Evolutionary conservation across 441 rosid genomes (phyloP), one percentile per base, ranked within the genome.

Genomic region (Biscutella laevigata): DNA sequence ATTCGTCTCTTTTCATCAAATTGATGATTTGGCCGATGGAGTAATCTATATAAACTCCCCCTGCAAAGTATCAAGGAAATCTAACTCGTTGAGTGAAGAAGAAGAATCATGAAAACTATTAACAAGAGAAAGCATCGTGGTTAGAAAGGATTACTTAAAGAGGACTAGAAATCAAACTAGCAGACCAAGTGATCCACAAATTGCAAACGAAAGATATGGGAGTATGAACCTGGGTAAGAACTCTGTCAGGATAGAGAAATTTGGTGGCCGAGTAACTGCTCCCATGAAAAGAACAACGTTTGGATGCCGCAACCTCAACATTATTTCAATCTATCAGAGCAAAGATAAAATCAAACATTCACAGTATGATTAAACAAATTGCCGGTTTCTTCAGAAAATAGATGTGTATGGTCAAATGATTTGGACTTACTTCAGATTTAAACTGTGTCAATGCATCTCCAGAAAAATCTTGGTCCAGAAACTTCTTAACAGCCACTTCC

Each of bases 401-500:
- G 16, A 50, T n/a, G 34, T 17, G 30, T 13, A 59, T 6, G 50
- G 39, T 55, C 52, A 40, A 61, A 34, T 54, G 53, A 61, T 52
- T 38, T 1, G 46, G 52, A 34, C 34, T 69, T 66, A 92, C 99
- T 73, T 92, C 99, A 43, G 86, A 75, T 75, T 69, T 88, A 68
- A 92, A 86, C 77, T 92, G 95, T 62, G 77, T 68, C 79, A 92
- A 64, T 54, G 92, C 84, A 62, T 86, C 95, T 12, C 97, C 95
- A 6, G 95, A 81, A 69, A 92, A 79, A 71, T 81, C 99, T 74
- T 92, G 99, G 58, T 86, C 86, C 75, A 88, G 51, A 56, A 92
- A 88, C 71, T 84, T 92, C 80, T 92, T 92, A 67, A 92, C 99
- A 61, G 97, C 97, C 81, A 92, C 97, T 79, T 88, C 97, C 99